These are phyloP conservation scores for Balansia obtecta DNA, from an alignment of 2,329 filamentous ascomycete genomes.

Conservation along the genomic window DNA sequence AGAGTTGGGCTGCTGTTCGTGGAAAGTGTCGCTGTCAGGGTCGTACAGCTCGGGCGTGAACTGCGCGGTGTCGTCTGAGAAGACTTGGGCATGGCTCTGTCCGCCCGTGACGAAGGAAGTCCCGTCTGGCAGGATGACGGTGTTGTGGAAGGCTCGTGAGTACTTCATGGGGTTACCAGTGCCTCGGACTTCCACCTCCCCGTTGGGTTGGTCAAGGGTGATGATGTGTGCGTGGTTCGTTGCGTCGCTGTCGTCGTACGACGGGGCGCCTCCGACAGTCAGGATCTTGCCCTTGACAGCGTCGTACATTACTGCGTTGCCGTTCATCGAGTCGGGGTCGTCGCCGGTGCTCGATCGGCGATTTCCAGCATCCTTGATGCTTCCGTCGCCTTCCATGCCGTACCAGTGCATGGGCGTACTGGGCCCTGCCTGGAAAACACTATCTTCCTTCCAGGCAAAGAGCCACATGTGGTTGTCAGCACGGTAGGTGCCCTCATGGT, in stretches of 20 bases:
- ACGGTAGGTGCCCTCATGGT: constrained; percentile 36
- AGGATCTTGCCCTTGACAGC: constrained; percentile 45
- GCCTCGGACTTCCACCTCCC: constrained; percentile 8
- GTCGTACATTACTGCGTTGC: constrained; percentile 45
- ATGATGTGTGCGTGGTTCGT: constrained; percentile 31
- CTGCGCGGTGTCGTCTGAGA: constrained; percentile 29
- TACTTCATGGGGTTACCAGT: constrained; percentile 20
- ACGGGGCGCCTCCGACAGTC: constrained; percentile 34
- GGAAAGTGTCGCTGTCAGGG: constrained; percentile 28
- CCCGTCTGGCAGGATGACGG: constrained; percentile 36
- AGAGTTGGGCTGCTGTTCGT: constrained; percentile 21
- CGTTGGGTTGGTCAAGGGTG: constrained; percentile 2
- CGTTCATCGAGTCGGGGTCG: constrained; percentile 39
- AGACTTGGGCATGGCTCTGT: constrained; percentile 27
- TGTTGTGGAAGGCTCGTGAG: constrained; percentile 30
- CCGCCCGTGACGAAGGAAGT: constrained; percentile 35
- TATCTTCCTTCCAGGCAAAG: constrained; percentile 16
- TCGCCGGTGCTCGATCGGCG: constrained; percentile 17
- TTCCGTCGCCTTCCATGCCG: constrained; percentile 29
- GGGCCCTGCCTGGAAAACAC: constrained; percentile 6
- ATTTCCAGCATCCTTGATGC: constrained; percentile 25
- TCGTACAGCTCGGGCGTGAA: constrained; percentile 34
- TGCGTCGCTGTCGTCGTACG: constrained; percentile 30
- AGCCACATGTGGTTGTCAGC: constrained; percentile 13
- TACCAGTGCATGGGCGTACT: constrained; percentile 40